phyloP scores from a whole-genome alignment of 2,329 filamentous ascomycete genomes.

The Cadophora sp. region DNA sequence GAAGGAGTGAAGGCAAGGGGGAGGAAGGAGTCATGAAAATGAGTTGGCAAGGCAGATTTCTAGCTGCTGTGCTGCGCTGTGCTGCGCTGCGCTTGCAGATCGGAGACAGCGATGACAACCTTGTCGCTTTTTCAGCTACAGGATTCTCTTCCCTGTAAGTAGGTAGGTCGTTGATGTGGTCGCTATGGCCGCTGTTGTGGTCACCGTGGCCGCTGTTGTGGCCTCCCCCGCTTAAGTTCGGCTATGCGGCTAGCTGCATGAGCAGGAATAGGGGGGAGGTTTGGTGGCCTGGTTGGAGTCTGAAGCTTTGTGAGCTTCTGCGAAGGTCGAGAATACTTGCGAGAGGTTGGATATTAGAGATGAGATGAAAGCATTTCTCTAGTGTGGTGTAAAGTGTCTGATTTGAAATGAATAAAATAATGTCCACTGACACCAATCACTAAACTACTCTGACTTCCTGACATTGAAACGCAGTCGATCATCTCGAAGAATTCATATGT shows the following conservation, averaged over 20 bases:
- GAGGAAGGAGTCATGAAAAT: constrained; percentile 1
- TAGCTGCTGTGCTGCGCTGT: not conserved
- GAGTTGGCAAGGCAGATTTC: not conserved
- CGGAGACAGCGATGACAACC: not conserved
- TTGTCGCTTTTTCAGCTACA: not conserved
- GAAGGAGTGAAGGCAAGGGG: too few species aligned
- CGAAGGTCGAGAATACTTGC: not conserved
- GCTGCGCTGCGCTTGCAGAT: not conserved
- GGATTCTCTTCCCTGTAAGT: not conserved
- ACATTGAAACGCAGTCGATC: too few species aligned
- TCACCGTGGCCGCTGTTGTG: not conserved
- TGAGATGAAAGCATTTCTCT: too few species aligned
- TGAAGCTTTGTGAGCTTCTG: not conserved
- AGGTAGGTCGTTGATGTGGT: not conserved
- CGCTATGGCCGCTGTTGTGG: not conserved
- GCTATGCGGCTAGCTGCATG: constrained; percentile 14
- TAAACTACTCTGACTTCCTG: too few species aligned
- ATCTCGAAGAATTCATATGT: too few species aligned
- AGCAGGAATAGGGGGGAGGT: constrained; percentile 1
- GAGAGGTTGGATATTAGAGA: not conserved
- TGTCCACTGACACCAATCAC: too few species aligned
- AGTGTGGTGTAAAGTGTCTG: too few species aligned
- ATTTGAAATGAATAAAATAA: too few species aligned
- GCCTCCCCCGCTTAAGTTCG: constrained; percentile 9
- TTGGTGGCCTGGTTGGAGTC: not conserved